phyloP scores from a whole-genome alignment of 2,329 filamentous ascomycete species.

The Apiospora aurea region DNA sequence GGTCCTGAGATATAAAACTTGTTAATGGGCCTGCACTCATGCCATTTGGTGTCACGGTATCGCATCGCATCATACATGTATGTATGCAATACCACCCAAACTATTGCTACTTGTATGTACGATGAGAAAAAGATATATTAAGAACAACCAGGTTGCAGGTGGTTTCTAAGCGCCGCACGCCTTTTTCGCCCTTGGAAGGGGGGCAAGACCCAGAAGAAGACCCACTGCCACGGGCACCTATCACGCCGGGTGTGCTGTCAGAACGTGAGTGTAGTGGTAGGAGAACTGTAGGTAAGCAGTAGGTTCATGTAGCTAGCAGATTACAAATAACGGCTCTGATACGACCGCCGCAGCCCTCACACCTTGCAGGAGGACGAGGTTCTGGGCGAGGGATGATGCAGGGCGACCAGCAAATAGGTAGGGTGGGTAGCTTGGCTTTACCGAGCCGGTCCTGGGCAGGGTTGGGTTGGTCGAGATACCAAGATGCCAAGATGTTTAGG shows the following conservation, averaged over 20 bases:
- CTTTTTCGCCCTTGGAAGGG: neutral
- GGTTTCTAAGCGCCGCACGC: neutral
- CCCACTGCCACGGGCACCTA: constrained; percentile 14
- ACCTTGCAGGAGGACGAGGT: neutral
- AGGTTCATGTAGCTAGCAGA: neutral
- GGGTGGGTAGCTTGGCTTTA: neutral
- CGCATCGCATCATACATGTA: neutral
- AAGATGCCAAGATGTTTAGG: constrained; percentile 15
- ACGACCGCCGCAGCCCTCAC: constrained; percentile 8
- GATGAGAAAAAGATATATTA: constrained; percentile 11
- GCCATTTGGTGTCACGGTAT: neutral
- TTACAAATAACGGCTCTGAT: constrained; percentile 14
- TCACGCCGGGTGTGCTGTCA: constrained; percentile 6
- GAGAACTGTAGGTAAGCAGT: neutral
- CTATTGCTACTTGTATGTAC: neutral
- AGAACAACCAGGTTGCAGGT: neutral
- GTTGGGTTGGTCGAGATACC: constrained; percentile 2
- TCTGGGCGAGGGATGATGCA: neutral
- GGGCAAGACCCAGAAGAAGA: neutral
- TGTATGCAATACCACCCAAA: constrained; percentile 16
- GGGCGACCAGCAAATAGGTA: neutral
- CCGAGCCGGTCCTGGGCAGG: neutral
- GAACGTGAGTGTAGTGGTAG: neutral
- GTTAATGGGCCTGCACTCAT: neutral
- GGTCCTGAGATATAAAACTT: neutral